A percentile compares a stretch with the other conserved stretches of the same genome.
phyloP scores from a whole-genome alignment of 179 eudicot species.

The Beta lomatogona region DNA sequence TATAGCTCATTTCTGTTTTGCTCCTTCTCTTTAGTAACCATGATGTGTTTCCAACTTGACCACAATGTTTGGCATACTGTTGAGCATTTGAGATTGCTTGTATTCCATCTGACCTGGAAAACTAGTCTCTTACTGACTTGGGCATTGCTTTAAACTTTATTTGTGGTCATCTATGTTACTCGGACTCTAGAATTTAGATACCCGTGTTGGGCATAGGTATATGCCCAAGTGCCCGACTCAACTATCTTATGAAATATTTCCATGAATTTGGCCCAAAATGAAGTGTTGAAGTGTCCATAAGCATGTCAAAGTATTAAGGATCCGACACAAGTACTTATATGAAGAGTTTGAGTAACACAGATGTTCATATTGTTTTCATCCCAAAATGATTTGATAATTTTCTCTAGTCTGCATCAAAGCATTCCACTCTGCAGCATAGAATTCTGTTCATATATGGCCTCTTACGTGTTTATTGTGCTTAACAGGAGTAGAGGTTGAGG shows the following conservation, averaged over 20 bases:
- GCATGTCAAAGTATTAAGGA: no score
- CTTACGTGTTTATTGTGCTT: constrained; percentile 26
- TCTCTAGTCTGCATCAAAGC: background rate
- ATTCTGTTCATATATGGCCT: constrained; percentile 9
- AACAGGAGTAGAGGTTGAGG: constrained; percentile 60
- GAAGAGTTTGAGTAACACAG: no score
- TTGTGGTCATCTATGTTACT: background rate
- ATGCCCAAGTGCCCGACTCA: no score
- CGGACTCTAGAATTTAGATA: no score
- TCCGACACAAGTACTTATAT: no score
- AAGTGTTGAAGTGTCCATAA: no score
- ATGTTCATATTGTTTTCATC: background rate
- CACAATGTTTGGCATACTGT: background rate
- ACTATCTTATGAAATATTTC: no score
- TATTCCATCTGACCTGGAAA: background rate
- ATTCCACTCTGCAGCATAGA: background rate
- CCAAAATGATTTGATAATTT: background rate
- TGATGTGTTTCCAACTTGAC: background rate
- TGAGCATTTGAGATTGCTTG: constrained; percentile 4
- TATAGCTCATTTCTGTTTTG: background rate
- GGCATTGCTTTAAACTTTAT: background rate
- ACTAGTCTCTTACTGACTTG: background rate
- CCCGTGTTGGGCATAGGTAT: no score
- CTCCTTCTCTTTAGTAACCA: background rate
- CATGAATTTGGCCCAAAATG: no score